Percentiles rank a stretch among this genome's conserved stretches.
Conservation (phyloP, 768 basidiomycete genomes). For the Melanogaster broomeanus region DNA sequence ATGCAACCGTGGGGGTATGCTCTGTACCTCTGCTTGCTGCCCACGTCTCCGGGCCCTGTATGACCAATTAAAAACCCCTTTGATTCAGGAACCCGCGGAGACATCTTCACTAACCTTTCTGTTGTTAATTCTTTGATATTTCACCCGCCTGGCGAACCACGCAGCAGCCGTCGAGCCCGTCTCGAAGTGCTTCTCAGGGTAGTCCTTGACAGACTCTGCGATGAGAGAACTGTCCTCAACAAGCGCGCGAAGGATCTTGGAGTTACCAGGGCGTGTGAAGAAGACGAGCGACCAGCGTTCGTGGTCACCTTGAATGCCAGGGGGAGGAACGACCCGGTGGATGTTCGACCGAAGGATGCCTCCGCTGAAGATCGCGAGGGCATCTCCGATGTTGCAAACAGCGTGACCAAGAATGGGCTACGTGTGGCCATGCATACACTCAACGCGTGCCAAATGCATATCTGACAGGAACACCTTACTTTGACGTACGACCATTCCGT, state of each 20-base stretch:
- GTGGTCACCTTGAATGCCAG: conserved; percentile 50
- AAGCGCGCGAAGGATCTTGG: conserved; percentile 50
- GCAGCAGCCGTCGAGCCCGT: conserved; percentile 39
- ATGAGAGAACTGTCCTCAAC: conserved; percentile 52
- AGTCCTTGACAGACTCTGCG: conserved; percentile 40
- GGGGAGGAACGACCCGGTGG: conserved; percentile 66
- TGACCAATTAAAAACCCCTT: background rate
- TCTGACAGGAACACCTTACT: conserved; percentile 30
- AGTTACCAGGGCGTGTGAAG: conserved; percentile 64
- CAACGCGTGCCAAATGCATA: background rate
- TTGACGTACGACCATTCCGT: conserved; percentile 70
- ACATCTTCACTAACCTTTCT: conserved; percentile 34
- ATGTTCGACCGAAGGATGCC: conserved; percentile 65
- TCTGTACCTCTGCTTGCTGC: conserved; percentile 31
- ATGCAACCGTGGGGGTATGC: conserved; percentile 24
- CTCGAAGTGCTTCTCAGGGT: conserved; percentile 38
- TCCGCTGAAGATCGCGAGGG: conserved; percentile 60
- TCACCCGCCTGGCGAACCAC: conserved; percentile 44
- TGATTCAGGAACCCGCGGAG: background rate
- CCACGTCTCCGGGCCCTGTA: conserved; percentile 34
- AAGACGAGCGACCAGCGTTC: conserved; percentile 71
- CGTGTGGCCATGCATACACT: conserved; percentile 7
- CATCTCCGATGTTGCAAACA: conserved; percentile 65
- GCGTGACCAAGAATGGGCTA: conserved; percentile 57
- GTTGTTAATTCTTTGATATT: conserved; percentile 43